Evolutionary conservation across 768 basidiomycete species (phyloP).

Genomic region (Suillus subluteus): DNA sequence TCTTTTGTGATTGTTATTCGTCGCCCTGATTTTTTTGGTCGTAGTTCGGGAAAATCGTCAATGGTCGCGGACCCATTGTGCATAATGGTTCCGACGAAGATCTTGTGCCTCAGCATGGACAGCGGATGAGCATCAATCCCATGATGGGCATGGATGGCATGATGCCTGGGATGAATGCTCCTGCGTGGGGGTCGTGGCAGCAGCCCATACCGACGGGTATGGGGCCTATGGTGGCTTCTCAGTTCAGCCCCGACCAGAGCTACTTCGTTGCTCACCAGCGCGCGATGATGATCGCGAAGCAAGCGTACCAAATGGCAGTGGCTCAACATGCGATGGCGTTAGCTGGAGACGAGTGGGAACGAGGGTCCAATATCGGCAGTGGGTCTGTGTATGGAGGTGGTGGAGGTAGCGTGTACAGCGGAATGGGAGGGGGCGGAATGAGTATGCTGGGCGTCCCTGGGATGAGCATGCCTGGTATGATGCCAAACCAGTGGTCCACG

Average conservation of each 20-base stretch:
- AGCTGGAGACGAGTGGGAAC: constrained; percentile 92
- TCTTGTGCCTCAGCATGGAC: constrained; percentile 28
- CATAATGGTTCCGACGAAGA: constrained; percentile 52
- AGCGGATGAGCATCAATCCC: constrained; percentile 42
- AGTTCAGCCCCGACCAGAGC: constrained; percentile 52
- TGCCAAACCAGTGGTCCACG: constrained; percentile 42
- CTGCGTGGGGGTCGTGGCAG: constrained; percentile 39
- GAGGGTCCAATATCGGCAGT: constrained; percentile 58
- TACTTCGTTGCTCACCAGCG: constrained; percentile 82
- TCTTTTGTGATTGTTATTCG: constrained; percentile 2
- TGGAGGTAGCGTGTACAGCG: constrained; percentile 53
- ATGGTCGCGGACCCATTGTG: constrained; percentile 69
- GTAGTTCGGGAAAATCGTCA: constrained; percentile 87
- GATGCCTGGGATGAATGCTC: constrained; percentile 32
- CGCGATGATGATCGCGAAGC: constrained; percentile 85
- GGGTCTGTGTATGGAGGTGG: constrained; percentile 41
- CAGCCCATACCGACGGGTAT: constrained; percentile 29
- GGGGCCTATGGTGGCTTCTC: constrained; percentile 41
- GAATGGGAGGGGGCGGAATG: constrained; percentile 40
- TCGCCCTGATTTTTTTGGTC: constrained; percentile 14
- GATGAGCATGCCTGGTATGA: constrained; percentile 42
- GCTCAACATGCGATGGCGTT: constrained; percentile 89
- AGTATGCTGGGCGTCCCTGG: constrained; percentile 44
- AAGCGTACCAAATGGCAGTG: constrained; percentile 88
- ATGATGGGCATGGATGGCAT: constrained; percentile 32